Conservation (phyloP, 2,329 filamentous ascomycete species). For the Botryosphaeria dothidea region DNA sequence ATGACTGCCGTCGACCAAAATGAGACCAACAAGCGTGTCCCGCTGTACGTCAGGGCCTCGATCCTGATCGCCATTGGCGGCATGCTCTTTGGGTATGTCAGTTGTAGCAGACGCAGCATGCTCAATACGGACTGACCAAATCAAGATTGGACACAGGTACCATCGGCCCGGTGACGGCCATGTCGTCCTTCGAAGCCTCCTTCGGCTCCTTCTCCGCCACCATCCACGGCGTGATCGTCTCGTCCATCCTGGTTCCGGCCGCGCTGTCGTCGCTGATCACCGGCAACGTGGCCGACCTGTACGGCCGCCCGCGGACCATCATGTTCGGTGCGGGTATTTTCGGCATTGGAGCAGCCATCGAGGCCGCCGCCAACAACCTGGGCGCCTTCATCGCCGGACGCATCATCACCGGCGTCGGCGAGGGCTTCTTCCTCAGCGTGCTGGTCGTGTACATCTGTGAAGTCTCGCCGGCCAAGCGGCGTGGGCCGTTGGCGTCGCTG, state of each 20-base stretch:
- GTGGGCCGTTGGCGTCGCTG: constrained; percentile 54
- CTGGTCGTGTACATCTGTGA: constrained; percentile 55
- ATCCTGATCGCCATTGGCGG: constrained; percentile 27
- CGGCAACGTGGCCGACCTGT: constrained; percentile 57
- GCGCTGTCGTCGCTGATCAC: constrained; percentile 58
- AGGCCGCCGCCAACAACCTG: constrained; percentile 51
- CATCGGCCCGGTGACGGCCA: constrained; percentile 62
- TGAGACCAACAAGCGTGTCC: not conserved
- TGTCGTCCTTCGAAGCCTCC: constrained; percentile 52
- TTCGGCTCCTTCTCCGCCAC: constrained; percentile 55
- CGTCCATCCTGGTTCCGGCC: constrained; percentile 59
- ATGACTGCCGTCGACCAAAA: not conserved
- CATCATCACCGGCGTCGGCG: constrained; percentile 58
- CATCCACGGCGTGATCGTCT: constrained; percentile 60
- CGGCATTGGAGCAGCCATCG: constrained; percentile 41
- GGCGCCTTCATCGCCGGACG: constrained; percentile 58
- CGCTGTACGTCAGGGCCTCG: constrained; percentile 25
- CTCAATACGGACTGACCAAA: no score
- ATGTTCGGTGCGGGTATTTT: constrained; percentile 56
- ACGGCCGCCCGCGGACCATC: constrained; percentile 54
- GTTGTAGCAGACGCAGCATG: no score
- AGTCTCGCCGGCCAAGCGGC: constrained; percentile 54
- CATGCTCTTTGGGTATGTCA: constrained; percentile 26
- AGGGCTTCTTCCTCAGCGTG: constrained; percentile 56
- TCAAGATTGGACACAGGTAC: constrained; percentile 53